Evolutionary conservation across 805 yeast genomes (phyloP), one percentile per base, ranked within the genome.

Genomic region (Priceomyces carsonii): DNA sequence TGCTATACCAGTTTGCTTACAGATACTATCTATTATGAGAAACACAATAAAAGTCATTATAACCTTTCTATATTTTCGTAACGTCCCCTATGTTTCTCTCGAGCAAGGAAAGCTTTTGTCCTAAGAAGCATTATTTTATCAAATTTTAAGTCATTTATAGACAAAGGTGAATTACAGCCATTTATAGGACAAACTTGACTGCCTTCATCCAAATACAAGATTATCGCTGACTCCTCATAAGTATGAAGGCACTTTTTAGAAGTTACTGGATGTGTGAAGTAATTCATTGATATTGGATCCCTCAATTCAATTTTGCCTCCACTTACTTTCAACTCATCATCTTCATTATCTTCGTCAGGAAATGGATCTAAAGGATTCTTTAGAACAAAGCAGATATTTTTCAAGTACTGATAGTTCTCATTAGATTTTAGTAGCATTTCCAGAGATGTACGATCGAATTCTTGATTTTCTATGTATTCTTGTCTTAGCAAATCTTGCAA

Each of bases 281-380:
- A 54, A 34, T 69, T 63, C 39, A 73, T 51, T 0, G 89, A 76
- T 9, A 85, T 65, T 0, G 91, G 91, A 52, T 90, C 88, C 17
- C 66, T 71, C 38, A 85, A 52, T 30, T 80, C 78, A n/a, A 85
- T 63, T 23, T 62, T 74, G 24, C 93, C 93, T 37, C 93, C 95
- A 7, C 76, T 78, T 5, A 85, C 72, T 26, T 71, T 75, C 20
- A 85, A 29, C 15, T 82, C 91, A 15, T 80, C 86, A 24, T 75
- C 81, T 9, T 69, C 79, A 1, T 48, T 55, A 1, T 53, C 59
- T 5, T 57, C 67, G 10, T 66, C 73, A 0, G 87, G 86, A 13
- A 84, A 48, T 5, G 85, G 81, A 18, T 75, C 76, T 19, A 74
- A 73, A 0, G 93, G 93, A 42, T 79, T 68, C 2, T 68, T 56